A percentile compares a stretch with the other conserved stretches of the same genome.
phyloP scores from a whole-genome alignment of 23 red algal genomes.

The Gracilariopsis chorda region DNA sequence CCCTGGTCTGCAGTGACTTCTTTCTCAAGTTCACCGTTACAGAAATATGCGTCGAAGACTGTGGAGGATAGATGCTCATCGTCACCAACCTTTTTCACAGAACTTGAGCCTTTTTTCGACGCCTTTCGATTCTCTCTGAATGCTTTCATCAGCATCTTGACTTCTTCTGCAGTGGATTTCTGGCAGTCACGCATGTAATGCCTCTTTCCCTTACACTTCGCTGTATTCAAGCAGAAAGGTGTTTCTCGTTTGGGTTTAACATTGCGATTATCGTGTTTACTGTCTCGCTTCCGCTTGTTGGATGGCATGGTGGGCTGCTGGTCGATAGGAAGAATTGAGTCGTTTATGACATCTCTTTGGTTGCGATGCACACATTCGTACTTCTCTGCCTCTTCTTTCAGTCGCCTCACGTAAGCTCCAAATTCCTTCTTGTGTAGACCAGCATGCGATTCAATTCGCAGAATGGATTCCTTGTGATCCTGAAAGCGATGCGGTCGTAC shows the following conservation, averaged over 20 bases:
- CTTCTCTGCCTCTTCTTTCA: not conserved
- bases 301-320: not conserved
- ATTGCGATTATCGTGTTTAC: not conserved
- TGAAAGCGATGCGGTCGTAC: not conserved
- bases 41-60: not conserved
- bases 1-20: slow-evolving; percentile 1
- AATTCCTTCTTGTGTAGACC: slow-evolving; percentile 8
- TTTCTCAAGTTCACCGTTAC: not conserved
- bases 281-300: not conserved
- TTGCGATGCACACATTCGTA: not conserved
- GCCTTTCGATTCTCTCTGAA: not conserved
- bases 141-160: not conserved
- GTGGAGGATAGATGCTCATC: not conserved
- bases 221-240: not conserved
- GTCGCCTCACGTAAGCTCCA: not conserved
- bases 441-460: not conserved
- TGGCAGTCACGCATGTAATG: not conserved
- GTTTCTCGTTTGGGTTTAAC: not conserved
- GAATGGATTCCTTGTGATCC: not conserved
- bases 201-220: not conserved
- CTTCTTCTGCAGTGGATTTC: not conserved
- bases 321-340: not conserved
- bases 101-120: not conserved
- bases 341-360: not conserved
- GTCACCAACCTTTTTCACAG: not conserved